phyloP scores from a whole-genome alignment of 345 rosid species.

The Punica granatum region DNA sequence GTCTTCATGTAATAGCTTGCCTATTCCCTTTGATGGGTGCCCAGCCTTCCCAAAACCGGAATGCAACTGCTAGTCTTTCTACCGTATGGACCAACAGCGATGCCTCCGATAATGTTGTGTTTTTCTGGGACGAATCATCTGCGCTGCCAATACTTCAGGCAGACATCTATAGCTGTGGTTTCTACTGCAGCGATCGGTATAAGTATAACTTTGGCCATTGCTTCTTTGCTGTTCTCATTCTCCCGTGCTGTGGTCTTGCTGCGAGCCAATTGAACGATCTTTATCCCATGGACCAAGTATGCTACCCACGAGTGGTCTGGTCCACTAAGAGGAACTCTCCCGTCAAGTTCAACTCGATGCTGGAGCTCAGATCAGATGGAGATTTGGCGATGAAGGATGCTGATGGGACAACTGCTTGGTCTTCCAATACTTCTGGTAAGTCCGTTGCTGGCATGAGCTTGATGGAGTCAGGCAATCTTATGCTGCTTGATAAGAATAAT shows the following conservation, averaged over 20 bases:
- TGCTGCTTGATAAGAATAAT: slow-evolving; percentile 7
- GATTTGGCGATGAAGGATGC: slow-evolving; percentile 12
- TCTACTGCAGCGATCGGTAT: slow-evolving; percentile 5
- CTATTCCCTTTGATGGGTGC: no score
- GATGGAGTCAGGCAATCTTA: slow-evolving; percentile 12
- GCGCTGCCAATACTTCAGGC: no score
- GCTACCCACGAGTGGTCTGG: slow-evolving; percentile 12
- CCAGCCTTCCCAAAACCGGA: no score
- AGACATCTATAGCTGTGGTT: neutral
- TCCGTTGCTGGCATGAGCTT: slow-evolving; percentile 15
- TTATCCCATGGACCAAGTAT: no score
- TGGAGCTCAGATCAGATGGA: slow-evolving; percentile 9
- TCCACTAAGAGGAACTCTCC: slow-evolving; percentile 17
- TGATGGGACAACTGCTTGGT: slow-evolving; percentile 13
- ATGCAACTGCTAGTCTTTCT: no score
- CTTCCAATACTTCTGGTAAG: slow-evolving; percentile 8
- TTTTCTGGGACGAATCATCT: no score
- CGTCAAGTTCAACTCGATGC: slow-evolving; percentile 3
- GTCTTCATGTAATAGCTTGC: no score
- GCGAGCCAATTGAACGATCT: no score
- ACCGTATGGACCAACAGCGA: no score
- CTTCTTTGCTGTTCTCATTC: slow-evolving; percentile 1
- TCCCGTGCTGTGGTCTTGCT: accelerated
- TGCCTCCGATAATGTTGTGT: no score
- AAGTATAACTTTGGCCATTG: no score